phyloP scores from a whole-genome alignment of 2,329 filamentous ascomycete species.

The Coniochaeta ligniaria region DNA sequence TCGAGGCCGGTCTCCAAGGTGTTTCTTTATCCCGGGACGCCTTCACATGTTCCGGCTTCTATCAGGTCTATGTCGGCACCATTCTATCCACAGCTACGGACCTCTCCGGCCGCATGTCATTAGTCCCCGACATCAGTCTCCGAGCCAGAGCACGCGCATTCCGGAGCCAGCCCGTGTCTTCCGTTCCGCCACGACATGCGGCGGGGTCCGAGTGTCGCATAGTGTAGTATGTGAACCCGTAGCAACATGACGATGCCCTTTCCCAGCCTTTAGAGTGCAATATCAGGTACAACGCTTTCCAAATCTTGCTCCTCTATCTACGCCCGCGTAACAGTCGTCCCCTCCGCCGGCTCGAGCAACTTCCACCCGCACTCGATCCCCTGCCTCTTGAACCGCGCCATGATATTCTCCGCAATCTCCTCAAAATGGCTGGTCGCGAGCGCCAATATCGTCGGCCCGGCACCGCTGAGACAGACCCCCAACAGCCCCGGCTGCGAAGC shows the following conservation, averaged over 20 bases:
- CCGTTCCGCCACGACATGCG: neutral
- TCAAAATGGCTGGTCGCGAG: constrained; percentile 88
- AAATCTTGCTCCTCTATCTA: neutral
- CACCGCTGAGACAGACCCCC: constrained; percentile 90
- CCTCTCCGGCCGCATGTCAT: neutral
- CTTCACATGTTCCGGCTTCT: neutral
- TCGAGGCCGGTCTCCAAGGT: neutral
- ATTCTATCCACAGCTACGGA: neutral
- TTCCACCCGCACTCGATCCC: constrained; percentile 79
- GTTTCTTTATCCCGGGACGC: neutral
- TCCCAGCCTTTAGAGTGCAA: neutral
- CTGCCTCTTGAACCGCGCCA: constrained; percentile 64
- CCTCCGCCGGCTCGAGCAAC: constrained; percentile 80
- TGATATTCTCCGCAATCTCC: constrained; percentile 73
- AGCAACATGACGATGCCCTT: too few species aligned
- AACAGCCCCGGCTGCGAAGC: constrained; percentile 79
- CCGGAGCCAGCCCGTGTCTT: neutral
- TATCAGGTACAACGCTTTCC: neutral
- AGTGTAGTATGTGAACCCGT: too few species aligned
- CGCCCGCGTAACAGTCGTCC: constrained; percentile 39
- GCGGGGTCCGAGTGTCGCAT: neutral
- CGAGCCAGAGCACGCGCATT: neutral
- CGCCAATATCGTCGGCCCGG: constrained; percentile 89
- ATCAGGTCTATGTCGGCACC: neutral
- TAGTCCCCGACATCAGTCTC: neutral